These are phyloP conservation scores for Polychytrium aggregatum DNA, from an alignment of 192 early-diverging fungal species.

Conservation along the genomic window DNA sequence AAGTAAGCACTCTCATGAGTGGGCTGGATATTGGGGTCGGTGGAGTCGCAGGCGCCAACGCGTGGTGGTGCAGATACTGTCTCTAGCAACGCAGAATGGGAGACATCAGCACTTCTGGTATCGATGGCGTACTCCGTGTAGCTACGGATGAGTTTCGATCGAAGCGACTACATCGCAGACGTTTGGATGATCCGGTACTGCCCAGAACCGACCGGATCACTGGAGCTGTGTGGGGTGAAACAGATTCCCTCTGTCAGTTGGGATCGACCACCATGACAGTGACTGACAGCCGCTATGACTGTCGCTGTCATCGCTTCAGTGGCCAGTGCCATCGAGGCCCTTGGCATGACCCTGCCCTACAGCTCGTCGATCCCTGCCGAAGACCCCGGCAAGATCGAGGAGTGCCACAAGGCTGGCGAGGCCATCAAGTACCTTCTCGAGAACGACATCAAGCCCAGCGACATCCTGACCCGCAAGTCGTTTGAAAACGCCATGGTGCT, in stretches of 20 bases:
- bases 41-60: neutral
- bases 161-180: too few relatives aligned
- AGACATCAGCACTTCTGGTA: too few relatives aligned
- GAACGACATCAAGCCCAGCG: constrained; percentile 82
- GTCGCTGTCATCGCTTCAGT: constrained; percentile 30
- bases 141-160: too few relatives aligned
- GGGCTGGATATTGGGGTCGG: neutral
- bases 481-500: constrained; percentile 95
- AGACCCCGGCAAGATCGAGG: constrained; percentile 75
- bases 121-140: too few relatives aligned
- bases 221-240: too few relatives aligned
- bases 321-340: constrained; percentile 91
- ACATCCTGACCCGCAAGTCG: constrained; percentile 91
- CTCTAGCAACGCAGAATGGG: neutral
- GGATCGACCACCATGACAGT: too few relatives aligned
- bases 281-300: too few relatives aligned
- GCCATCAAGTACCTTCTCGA: constrained; percentile 86
- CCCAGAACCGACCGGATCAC: too few relatives aligned
- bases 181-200: too few relatives aligned
- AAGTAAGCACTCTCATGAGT: constrained; percentile 36
- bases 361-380: constrained; percentile 88
- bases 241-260: too few relatives aligned
- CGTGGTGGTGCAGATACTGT: neutral
- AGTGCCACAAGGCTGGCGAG: constrained; percentile 73
- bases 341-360: constrained; percentile 97